Base-by-base conservation (phyloP, 31 red algal species). In the Odonthalia washingtoniensis region DNA sequence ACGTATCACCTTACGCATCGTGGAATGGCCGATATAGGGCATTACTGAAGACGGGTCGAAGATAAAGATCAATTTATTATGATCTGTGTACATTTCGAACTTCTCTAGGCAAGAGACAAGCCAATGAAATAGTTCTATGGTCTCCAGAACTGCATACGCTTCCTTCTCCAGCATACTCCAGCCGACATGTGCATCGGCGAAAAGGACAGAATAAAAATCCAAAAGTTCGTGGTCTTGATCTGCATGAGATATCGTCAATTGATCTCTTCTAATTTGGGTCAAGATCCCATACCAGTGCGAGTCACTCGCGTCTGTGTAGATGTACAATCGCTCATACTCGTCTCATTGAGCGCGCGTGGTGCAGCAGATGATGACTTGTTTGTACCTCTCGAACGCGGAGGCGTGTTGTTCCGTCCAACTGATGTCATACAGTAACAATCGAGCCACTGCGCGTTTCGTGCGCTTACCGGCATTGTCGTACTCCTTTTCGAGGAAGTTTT, bases 401-500 rank as follows among this genome's bases (percentile, higher is more conserved):
- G 49, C 21, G 9, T 57, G 49, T 57, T 57, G 9, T 57, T 9
- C 49, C 9, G 12, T 57, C 21, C 21, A 57, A 21, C 49, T 21
- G 49, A 57, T 9, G 9, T 57, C 21, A 21, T 14, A 9, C 9
- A 57, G 49, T 57, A 14, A 21, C 21, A 57, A 14, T 9, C 49
- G 21, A 9, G 5, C 21, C 12, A 80, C 76, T 18, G 76, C 76
- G 38, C 76, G 76, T 38, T 80, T 80, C 27, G 76, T 62, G 4
- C 5, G 31, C 46, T 52, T 62, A 6, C 76, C 76, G 3, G 44
- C 76, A 5, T 5, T 4, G 42, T 60, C 27, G 49, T 80, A 80
- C 27, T 60, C 45, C n/a, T 18, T 53, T 34, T 80, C 76, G 37
- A 80, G 31, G 44, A 80, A 80, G 17, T 80, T 36, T 31, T 80